Conservation (phyloP, 306 rosid genomes). For the Ormosia emarginata region DNA sequence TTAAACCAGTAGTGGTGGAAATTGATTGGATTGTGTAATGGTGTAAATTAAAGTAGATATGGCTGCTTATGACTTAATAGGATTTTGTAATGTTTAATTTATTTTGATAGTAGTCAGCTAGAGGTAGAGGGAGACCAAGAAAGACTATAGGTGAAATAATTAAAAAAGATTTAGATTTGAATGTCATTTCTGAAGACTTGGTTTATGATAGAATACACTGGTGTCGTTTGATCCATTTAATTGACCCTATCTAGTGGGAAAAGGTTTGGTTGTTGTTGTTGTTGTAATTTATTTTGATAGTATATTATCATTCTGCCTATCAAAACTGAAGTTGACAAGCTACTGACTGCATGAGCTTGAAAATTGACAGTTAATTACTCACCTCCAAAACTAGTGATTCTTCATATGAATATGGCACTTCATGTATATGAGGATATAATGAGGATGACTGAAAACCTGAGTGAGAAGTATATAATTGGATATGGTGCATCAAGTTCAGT, state of each 20-base stretch:
- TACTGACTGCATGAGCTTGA: slow-evolving; percentile 21
- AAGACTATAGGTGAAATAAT: too few relatives aligned
- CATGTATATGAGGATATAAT: slow-evolving; percentile 91
- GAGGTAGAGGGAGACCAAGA: too few relatives aligned
- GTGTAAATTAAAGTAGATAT: neutral
- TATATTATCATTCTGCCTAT: neutral
- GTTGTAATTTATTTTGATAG: neutral
- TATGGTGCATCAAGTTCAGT: slow-evolving; percentile 93
- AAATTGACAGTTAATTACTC: slow-evolving; percentile 60
- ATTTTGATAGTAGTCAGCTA: too few relatives aligned
- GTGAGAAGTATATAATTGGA: slow-evolving; percentile 89
- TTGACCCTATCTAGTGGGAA: too few relatives aligned
- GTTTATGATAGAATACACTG: too few relatives aligned
- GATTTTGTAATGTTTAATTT: neutral
- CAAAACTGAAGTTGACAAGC: slow-evolving; percentile 4
- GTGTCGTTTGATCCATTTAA: too few relatives aligned
- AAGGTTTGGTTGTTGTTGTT: too few relatives aligned
- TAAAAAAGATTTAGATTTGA: too few relatives aligned
- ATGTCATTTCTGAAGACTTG: too few relatives aligned
- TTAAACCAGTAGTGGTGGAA: neutral
- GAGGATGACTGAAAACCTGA: slow-evolving; percentile 93
- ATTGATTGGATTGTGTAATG: neutral
- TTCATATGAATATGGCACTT: slow-evolving; percentile 96
- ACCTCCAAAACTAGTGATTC: slow-evolving; percentile 79
- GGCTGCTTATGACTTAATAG: neutral